phyloP scores from a whole-genome alignment of 2,329 filamentous ascomycete species.

The Arthroderma uncinatum region DNA sequence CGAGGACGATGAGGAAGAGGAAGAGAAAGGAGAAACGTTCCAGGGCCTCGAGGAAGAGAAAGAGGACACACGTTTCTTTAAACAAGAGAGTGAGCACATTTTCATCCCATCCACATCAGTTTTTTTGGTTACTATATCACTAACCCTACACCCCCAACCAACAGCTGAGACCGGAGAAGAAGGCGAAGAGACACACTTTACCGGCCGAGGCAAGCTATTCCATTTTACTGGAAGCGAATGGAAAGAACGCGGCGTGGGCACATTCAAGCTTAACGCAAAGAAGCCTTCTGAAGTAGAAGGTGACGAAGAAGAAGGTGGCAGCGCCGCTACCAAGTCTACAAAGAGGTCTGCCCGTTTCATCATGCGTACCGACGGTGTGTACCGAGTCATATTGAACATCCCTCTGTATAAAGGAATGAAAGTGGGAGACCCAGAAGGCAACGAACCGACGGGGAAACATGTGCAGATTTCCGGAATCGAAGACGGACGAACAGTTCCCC shows the following conservation, averaged over 20 bases:
- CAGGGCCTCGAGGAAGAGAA: slow-evolving; percentile 42
- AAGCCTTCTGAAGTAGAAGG: slow-evolving; percentile 47
- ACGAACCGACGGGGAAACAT: slow-evolving; percentile 58
- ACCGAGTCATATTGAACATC: slow-evolving; percentile 77
- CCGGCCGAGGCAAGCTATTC: slow-evolving; percentile 74
- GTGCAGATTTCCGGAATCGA: slow-evolving; percentile 53
- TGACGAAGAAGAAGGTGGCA: slow-evolving; percentile 34
- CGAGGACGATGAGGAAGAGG: slow-evolving; percentile 39
- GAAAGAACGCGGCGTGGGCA: slow-evolving; percentile 81
- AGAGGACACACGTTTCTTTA: slow-evolving; percentile 39
- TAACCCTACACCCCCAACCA: not conserved
- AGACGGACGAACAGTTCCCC: slow-evolving; percentile 41
- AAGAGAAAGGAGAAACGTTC: slow-evolving; percentile 32
- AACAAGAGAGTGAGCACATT: slow-evolving; percentile 53
- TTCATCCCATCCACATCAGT: not conserved
- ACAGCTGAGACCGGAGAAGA: slow-evolving; percentile 80
- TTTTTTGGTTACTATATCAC: not conserved
- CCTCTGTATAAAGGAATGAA: slow-evolving; percentile 66
- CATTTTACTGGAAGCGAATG: slow-evolving; percentile 63
- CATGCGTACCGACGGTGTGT: slow-evolving; percentile 82
- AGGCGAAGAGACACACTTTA: slow-evolving; percentile 63
- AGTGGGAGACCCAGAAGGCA: slow-evolving; percentile 54
- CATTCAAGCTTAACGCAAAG: slow-evolving; percentile 71
- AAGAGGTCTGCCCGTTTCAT: slow-evolving; percentile 57
- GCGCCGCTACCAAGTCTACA: slow-evolving; percentile 5